Conservation (phyloP, 192 early-diverging fungal genomes). For the Umbelopsis sp. region DNA sequence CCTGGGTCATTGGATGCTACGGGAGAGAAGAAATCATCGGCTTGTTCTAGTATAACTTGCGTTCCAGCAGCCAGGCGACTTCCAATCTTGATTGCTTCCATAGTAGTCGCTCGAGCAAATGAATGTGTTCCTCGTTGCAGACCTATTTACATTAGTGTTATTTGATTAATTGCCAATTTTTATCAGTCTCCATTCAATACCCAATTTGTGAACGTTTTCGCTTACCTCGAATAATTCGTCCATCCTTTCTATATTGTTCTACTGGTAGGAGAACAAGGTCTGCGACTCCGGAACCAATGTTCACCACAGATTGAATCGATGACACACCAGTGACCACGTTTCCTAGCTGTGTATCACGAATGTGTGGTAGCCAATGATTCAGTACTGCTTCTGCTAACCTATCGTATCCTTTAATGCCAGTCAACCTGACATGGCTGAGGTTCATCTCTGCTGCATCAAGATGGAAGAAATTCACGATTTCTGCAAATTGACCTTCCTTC, state of each 20-base stretch:
- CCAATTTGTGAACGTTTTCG: neutral
- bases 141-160: slow-evolving; percentile 50
- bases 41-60: slow-evolving; percentile 86
- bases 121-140: slow-evolving; percentile 86
- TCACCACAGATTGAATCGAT: slow-evolving; percentile 87
- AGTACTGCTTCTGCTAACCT: slow-evolving; percentile 68
- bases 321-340: slow-evolving; percentile 88
- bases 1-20: slow-evolving; percentile 28
- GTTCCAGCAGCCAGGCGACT: slow-evolving; percentile 88
- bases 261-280: slow-evolving; percentile 92
- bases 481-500: slow-evolving; percentile 72
- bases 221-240: slow-evolving; percentile 78
- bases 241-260: slow-evolving; percentile 93
- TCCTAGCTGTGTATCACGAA: slow-evolving; percentile 88
- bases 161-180: too few relatives aligned
- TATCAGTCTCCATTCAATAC: neutral
- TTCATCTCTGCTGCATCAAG: slow-evolving; percentile 92
- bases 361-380: slow-evolving; percentile 87
- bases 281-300: slow-evolving; percentile 86
- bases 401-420: slow-evolving; percentile 75
- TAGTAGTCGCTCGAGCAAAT: slow-evolving; percentile 87
- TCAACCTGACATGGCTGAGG: slow-evolving; percentile 70
- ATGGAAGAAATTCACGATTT: slow-evolving; percentile 92
- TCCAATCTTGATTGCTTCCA: slow-evolving; percentile 88
- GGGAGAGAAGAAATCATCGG: slow-evolving; percentile 74